These are phyloP conservation scores for Nyctanthes arbortristis DNA, from an alignment of 257 asterid species.

Conservation along the genomic window DNA sequence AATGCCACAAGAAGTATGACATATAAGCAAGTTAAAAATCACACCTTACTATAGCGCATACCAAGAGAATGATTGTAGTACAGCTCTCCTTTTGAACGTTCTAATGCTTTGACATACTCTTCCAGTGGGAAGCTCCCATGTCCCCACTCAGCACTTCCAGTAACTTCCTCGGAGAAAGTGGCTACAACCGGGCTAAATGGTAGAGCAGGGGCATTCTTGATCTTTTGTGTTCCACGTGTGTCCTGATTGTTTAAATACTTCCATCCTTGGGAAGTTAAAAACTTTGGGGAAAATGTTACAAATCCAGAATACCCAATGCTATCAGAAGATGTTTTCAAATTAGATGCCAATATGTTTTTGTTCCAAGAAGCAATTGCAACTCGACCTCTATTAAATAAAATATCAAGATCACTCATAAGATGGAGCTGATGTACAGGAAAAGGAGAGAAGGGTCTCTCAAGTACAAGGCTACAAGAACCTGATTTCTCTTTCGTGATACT, in stretches of 20 bases:
- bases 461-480: constrained; percentile 76
- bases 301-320: constrained; percentile 78
- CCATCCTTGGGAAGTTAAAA: constrained; percentile 70
- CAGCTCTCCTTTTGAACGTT: constrained; percentile 79
- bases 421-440: constrained; percentile 78
- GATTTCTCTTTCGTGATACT: constrained; percentile 58
- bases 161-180: constrained; percentile 55
- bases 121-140: constrained; percentile 91
- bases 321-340: constrained; percentile 40
- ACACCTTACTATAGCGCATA: constrained; percentile 90
- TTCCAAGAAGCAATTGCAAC: constrained; percentile 85
- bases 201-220: constrained; percentile 39
- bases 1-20: constrained; percentile 20
- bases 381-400: constrained; percentile 73
- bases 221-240: constrained; percentile 32
- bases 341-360: constrained; percentile 48
- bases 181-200: constrained; percentile 74
- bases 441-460: constrained; percentile 89
- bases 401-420: constrained; percentile 60
- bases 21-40: constrained; percentile 32
- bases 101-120: constrained; percentile 82
- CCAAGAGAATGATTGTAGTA: constrained; percentile 89
- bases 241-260: constrained; percentile 50
- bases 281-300: constrained; percentile 70
- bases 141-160: constrained; percentile 74